Evolutionary conservation across 176 grass and related monocot species (phyloP).

Genomic region (Musa troglodytarum): DNA sequence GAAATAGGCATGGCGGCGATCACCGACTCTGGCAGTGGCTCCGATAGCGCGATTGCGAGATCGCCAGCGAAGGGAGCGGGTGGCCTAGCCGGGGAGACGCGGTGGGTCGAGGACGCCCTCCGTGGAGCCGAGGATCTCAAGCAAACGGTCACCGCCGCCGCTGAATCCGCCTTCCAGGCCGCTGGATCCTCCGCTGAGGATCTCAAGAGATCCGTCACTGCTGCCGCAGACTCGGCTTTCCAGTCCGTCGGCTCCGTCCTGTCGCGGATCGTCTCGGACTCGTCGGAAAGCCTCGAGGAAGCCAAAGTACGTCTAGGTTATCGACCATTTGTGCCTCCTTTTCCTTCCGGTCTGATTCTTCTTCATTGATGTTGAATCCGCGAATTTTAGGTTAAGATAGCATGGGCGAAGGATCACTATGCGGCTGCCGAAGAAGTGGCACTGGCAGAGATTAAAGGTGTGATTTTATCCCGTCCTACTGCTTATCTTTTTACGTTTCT

Average conservation of each 20-base stretch:
- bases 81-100: not conserved
- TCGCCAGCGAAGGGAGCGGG: not conserved
- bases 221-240: constrained; percentile 20
- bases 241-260: constrained; percentile 13
- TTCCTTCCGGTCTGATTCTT: not conserved
- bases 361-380: constrained; percentile 1
- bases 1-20: not conserved
- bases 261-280: constrained; percentile 12
- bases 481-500: not conserved
- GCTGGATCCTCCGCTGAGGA: constrained; percentile 11
- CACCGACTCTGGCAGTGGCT: constrained; percentile 1
- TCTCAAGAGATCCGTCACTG: not conserved
- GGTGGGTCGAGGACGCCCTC: constrained; percentile 1
- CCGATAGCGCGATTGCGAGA: not conserved
- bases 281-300: constrained; percentile 16
- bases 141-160: constrained; percentile 9
- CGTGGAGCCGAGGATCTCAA: not conserved
- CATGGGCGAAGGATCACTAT: constrained; percentile 26
- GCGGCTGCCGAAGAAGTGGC: constrained; percentile 27
- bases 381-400: constrained; percentile 18
- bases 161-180: constrained; percentile 20
- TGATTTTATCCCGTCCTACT: not conserved
- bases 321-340: not conserved
- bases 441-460: constrained; percentile 37
- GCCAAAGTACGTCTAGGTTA: constrained; percentile 14